These are phyloP conservation scores for Sclerotinia borealis DNA, from an alignment of 2,329 filamentous ascomycete genomes.

Conservation along the genomic window DNA sequence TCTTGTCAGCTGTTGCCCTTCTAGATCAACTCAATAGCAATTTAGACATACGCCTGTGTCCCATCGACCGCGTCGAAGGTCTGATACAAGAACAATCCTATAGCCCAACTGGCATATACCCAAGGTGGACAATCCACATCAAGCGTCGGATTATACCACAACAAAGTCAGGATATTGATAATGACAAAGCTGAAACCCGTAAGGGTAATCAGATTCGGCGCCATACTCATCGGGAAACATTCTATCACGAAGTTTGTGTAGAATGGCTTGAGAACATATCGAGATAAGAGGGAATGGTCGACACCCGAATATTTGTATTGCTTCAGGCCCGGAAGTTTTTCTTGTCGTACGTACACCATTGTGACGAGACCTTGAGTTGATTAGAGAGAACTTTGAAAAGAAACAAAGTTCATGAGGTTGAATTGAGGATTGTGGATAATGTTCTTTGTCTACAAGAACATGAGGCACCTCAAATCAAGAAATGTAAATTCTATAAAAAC, in stretches of 20 bases:
- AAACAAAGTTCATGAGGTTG: background rate
- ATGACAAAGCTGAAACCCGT: slow-evolving; percentile 87
- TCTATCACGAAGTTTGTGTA: slow-evolving; percentile 93
- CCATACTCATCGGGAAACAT: slow-evolving; percentile 93
- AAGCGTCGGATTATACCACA: slow-evolving; percentile 93
- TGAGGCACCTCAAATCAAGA: slow-evolving; percentile 1
- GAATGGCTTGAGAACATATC: slow-evolving; percentile 95
- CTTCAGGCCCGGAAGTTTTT: slow-evolving; percentile 79
- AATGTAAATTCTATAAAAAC: slow-evolving; percentile 14
- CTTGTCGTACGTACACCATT: slow-evolving; percentile 95
- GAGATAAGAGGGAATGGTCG: slow-evolving; percentile 83
- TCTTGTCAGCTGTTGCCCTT: background rate
- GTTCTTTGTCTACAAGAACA: background rate
- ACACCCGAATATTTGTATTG: slow-evolving; percentile 94
- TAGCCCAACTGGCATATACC: slow-evolving; percentile 91
- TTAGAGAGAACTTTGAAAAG: background rate
- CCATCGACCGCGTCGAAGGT: slow-evolving; percentile 98
- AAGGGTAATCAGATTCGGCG: slow-evolving; percentile 80
- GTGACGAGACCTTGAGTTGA: slow-evolving; percentile 24
- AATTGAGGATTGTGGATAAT: too few species aligned
- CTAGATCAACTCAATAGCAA: background rate
- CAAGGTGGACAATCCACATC: slow-evolving; percentile 90
- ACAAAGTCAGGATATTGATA: slow-evolving; percentile 79
- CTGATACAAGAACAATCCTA: slow-evolving; percentile 91
- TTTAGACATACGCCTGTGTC: slow-evolving; percentile 68